Conservation (phyloP, 192 early-diverging fungal genomes). For the Dissophora globulifera region DNA sequence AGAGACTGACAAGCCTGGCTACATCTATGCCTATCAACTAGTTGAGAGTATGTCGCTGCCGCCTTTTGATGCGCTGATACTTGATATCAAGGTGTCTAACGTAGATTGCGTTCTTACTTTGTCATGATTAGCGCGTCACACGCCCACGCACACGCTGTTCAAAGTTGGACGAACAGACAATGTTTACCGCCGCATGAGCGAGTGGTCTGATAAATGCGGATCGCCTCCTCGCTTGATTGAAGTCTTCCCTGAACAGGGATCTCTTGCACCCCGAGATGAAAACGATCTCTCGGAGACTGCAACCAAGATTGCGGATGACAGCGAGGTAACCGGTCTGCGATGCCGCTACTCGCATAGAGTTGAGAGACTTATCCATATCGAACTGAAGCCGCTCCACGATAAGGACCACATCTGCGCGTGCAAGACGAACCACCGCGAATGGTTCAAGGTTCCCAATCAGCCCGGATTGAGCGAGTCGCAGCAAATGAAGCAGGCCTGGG, state of each 20-base stretch:
- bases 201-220: constrained; percentile 61
- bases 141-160: constrained; percentile 49
- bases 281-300: constrained; percentile 22
- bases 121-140: constrained; percentile 19
- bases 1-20: constrained; percentile 56
- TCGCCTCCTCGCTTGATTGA: constrained; percentile 56
- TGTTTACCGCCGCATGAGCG: constrained; percentile 55
- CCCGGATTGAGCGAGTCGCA: constrained; percentile 16
- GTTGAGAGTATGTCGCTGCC: constrained; percentile 30
- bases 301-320: constrained; percentile 8
- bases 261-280: constrained; percentile 32
- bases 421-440: constrained; percentile 56
- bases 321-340: constrained; percentile 32
- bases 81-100: no score
- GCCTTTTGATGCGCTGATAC: no score
- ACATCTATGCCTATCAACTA: constrained; percentile 60
- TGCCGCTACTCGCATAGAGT: constrained; percentile 58
- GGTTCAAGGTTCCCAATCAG: constrained; percentile 55
- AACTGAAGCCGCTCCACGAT: constrained; percentile 54
- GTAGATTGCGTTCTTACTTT: background rate
- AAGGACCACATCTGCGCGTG: constrained; percentile 46
- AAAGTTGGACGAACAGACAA: constrained; percentile 62
- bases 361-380: constrained; percentile 60
- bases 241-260: constrained; percentile 55
- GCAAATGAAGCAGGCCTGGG: constrained; percentile 47